These are phyloP conservation scores for Nigrospora oryzae DNA, from an alignment of 2,329 filamentous ascomycete species.

Conservation along the genomic window DNA sequence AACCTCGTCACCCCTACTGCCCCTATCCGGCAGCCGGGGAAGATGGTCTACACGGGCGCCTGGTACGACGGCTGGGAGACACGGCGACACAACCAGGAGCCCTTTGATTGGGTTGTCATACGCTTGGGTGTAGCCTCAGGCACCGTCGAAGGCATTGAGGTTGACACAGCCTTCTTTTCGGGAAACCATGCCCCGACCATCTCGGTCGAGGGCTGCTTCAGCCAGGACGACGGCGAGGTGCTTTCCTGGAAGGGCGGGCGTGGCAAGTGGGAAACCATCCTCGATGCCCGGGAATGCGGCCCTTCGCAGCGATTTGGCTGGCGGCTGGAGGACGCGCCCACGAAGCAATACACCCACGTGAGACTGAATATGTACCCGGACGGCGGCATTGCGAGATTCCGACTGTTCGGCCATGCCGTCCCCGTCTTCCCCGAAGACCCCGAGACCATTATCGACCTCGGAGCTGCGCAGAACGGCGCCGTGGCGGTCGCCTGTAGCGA, in stretches of 20 bases:
- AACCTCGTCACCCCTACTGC: conserved; percentile 58
- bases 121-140: conserved; percentile 63
- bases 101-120: conserved; percentile 61
- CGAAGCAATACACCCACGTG: conserved; percentile 70
- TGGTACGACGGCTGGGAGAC: conserved; percentile 70
- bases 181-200: conserved; percentile 77
- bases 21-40: conserved; percentile 54
- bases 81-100: conserved; percentile 52
- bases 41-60: conserved; percentile 61
- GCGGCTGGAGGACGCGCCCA: conserved; percentile 50
- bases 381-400: conserved; percentile 73
- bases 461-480: conserved; percentile 70
- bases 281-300: conserved; percentile 62
- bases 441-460: conserved; percentile 63
- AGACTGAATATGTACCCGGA: conserved; percentile 80
- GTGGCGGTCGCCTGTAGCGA: conserved; percentile 70
- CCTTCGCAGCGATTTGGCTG: conserved; percentile 67
- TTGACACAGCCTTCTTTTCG: conserved; percentile 75
- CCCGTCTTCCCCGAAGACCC: conserved; percentile 65
- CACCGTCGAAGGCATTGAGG: conserved; percentile 64
- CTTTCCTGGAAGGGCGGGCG: conserved; percentile 49
- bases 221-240: conserved; percentile 54
- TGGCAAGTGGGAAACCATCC: conserved; percentile 64
- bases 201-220: conserved; percentile 69
- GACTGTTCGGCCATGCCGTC: conserved; percentile 67